phyloP scores from a whole-genome alignment of 2,329 filamentous ascomycete species.

The Pezicula radicicola region DNA sequence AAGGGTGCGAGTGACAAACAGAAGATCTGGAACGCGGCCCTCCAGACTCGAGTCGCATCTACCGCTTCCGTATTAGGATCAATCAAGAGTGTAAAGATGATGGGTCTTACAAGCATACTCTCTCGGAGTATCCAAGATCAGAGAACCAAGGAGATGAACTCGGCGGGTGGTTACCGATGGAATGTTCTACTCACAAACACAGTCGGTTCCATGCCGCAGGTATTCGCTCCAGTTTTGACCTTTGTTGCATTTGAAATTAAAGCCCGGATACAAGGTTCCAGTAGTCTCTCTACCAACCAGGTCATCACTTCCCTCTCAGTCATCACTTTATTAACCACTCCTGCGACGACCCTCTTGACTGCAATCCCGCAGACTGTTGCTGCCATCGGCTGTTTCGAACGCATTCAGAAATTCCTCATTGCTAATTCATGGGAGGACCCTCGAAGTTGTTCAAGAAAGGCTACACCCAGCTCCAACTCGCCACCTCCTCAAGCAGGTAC shows the following conservation, averaged over 20 bases:
- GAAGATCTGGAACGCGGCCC: conserved; percentile 19
- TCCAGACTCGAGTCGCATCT: conserved; percentile 34
- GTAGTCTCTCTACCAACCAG: neutral
- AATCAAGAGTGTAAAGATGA: conserved; percentile 41
- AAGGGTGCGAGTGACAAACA: neutral
- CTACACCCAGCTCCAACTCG: neutral
- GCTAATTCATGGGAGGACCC: neutral
- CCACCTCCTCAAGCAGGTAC: too few relatives aligned
- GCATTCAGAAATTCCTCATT: neutral
- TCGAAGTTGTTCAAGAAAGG: neutral
- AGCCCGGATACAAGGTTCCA: neutral
- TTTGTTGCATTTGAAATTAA: neutral
- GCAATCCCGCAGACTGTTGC: neutral
- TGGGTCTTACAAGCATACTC: conserved; percentile 32
- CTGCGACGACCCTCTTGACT: neutral
- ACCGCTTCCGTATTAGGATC: conserved; percentile 33
- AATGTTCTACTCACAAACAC: conserved; percentile 11
- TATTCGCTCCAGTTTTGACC: neutral
- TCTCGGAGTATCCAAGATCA: conserved; percentile 22
- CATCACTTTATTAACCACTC: neutral
- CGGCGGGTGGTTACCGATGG: conserved; percentile 25
- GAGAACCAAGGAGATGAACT: neutral
- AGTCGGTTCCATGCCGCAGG: conserved; percentile 4
- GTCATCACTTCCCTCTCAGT: neutral
- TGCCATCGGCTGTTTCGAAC: neutral